Evolutionary conservation across 2,329 filamentous ascomycete species (phyloP).

Genomic region (Fusarium nisikadoi): DNA sequence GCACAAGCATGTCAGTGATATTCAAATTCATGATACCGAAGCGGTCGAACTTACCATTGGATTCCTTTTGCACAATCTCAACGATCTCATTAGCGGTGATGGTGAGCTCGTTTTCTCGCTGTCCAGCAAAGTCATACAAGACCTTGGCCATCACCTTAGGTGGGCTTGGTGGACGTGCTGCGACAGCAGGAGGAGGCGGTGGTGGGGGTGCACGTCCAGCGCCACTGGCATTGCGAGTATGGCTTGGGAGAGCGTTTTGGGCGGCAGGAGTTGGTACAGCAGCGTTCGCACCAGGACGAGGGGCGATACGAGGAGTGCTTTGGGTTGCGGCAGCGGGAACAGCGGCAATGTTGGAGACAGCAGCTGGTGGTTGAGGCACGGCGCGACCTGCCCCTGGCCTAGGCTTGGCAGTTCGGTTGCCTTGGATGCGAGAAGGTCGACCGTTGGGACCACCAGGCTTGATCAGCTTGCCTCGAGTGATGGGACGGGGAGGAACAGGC

Average conservation of each 20-base stretch:
- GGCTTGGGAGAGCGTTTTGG: conserved; percentile 54
- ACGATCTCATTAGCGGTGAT: conserved; percentile 84
- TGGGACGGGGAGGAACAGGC: conserved; percentile 86
- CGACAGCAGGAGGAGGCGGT: conserved; percentile 66
- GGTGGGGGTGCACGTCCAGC: conserved; percentile 69
- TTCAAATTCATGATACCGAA: background rate
- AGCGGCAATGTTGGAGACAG: conserved; percentile 44
- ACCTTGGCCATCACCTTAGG: conserved; percentile 87
- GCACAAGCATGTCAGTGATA: conserved; percentile 47
- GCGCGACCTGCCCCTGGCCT: conserved; percentile 52
- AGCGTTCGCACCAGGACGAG: conserved; percentile 10
- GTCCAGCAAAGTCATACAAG: conserved; percentile 89
- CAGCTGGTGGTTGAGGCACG: conserved; percentile 51
- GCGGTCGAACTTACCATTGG: conserved; percentile 76
- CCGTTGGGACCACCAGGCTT: conserved; percentile 88
- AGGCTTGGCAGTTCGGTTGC: conserved; percentile 57
- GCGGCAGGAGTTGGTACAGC: conserved; percentile 27
- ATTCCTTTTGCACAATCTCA: conserved; percentile 92
- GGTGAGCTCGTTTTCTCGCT: conserved; percentile 85
- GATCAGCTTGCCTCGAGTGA: conserved; percentile 92
- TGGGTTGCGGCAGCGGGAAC: conserved; percentile 39
- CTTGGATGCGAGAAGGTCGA: conserved; percentile 77
- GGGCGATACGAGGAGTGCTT: conserved; percentile 25
- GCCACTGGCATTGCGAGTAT: conserved; percentile 65
- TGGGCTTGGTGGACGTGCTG: conserved; percentile 61